Evolutionary conservation across 768 basidiomycete genomes (phyloP), one percentile per base, ranked within the genome.

Genomic region (Pleurotus tuoliensis): DNA sequence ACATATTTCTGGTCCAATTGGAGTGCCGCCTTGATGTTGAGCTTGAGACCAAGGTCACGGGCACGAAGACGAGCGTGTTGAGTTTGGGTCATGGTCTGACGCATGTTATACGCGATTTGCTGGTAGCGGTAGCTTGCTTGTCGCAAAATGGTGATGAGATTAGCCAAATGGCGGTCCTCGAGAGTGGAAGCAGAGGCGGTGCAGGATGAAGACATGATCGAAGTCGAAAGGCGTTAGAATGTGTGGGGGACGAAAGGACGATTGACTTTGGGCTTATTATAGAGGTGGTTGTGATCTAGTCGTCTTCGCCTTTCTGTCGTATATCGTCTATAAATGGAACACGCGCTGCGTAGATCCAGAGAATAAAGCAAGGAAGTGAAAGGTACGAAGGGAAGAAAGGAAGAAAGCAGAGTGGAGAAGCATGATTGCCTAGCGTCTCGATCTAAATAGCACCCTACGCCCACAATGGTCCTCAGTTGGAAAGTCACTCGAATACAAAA

Each of bases 41-140:
- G 68, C 5, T 57, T 61, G 34, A 85, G 78, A 25, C 76, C 72
- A n/a, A 78, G 73, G 12, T 58, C 57, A 11, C 58, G 61, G 3
- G 84, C 84, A 22, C 70, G 77, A n/a, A 64, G 72, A 55, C 75
- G 77, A 8, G 84, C 84, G 61, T 79, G 80, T 58, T 73, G 60
- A 0, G 78, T 78, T 13, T 71, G 74, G 7, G 47, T 66, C 4
- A 68, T 65, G 3, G 68, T 57, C 20, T 60, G 61, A 48, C 82
- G 80, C 22, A 71, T 64, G 39, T 65, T 62, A 30, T 65, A 63
- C 2, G 81, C 80, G 54, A 80, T 64, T 16, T 58, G 61, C 30
- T 61, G 41, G 64, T 78, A 76, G 47, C 70, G 75, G 3, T 60
- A 63, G 65, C 82, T 83, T 45, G 82, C 71, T 24, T 63, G 58